Evolutionary conservation across 345 rosid species (phyloP), one percentile per base, ranked within the genome.

Genomic region (Ceriops tagal): DNA sequence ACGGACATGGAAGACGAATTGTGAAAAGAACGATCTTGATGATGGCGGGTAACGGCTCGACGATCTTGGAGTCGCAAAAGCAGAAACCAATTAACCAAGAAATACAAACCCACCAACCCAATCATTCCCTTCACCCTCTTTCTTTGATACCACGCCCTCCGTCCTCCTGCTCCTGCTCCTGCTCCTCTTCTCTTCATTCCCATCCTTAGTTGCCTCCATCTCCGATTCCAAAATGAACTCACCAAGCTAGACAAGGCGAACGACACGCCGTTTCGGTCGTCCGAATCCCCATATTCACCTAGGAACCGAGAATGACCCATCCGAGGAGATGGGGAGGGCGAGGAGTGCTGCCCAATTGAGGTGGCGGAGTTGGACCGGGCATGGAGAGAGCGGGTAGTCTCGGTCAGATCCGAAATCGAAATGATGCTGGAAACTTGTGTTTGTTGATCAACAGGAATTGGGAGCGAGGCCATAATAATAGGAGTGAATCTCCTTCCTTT

Each of bases 71-170:
- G 83, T 66, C 85, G 81, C 68, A 80, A 74, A 49, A 92, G 81
- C 96, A 92, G 85, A 64, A 86, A 82, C 87, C 89, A 88, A 77
- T 92, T 87, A 31, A 87, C 85, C 56, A 89, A 64, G 75, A 95
- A 86, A 74, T 88, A 92, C 73, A 87, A 83, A 59, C 71, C 85
- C 59, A 88, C 72, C 83, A 92, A 83, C 6, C 73, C 84, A 71
- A 83, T 70, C 70, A 80, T 67, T n/a, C 86, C 80, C 70, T 83
- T 83, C 6, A 84, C 78, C 65, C 83, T 79, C 53, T 65, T 82
- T 73, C 62, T 81, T 46, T 80, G 80, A 68, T 81, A 73, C 89
- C 92, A 88, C 43, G 60, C 64, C 62, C 72, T 70, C 71, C 77
- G 76, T 74, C 83, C 84, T 62, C 65, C 73, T 69, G 61, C 82